Percentiles rank a stretch among this genome's conserved stretches.
Conservation (phyloP, 169 alveolate species). For the Nephromyces sp. region DNA sequence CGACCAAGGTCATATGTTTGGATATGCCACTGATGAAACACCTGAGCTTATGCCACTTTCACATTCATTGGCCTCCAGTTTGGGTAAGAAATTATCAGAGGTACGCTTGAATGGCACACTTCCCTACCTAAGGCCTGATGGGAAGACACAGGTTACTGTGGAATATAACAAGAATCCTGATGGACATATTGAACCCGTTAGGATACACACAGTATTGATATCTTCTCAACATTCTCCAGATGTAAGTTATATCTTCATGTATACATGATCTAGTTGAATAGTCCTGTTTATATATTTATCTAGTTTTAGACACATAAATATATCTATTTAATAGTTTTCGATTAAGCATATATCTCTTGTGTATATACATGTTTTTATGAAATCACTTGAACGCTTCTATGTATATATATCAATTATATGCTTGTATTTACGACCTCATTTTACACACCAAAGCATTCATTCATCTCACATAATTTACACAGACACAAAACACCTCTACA, state of each 20-base stretch:
- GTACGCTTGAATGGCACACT: slow-evolving; percentile 76
- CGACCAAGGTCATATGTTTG: slow-evolving; percentile 99
- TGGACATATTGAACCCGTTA: slow-evolving; percentile 57
- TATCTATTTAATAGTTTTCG: too few species aligned
- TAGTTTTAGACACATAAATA: too few species aligned
- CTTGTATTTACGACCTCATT: too few species aligned
- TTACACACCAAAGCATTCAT: too few species aligned
- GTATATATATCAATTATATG: too few species aligned
- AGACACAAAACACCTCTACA: too few species aligned
- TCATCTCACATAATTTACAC: too few species aligned
- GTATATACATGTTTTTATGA: too few species aligned
- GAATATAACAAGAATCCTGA: slow-evolving; percentile 50
- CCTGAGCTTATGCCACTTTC: slow-evolving; percentile 92
- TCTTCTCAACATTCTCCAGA: slow-evolving; percentile 79
- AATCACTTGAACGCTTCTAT: too few species aligned
- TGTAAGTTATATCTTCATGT: slow-evolving; percentile 4
- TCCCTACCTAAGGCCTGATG: slow-evolving; percentile 97
- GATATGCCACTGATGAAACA: slow-evolving; percentile 98
- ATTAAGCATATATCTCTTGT: too few species aligned
- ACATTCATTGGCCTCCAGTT: slow-evolving; percentile 85
- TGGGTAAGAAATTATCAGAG: slow-evolving; percentile 84
- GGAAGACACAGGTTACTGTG: slow-evolving; percentile 92
- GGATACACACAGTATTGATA: slow-evolving; percentile 85
- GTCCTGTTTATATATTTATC: background rate
- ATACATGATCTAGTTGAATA: background rate